Evolutionary conservation across 164 flowering plant species (phyloP).

Genomic region (Sedum album): DNA sequence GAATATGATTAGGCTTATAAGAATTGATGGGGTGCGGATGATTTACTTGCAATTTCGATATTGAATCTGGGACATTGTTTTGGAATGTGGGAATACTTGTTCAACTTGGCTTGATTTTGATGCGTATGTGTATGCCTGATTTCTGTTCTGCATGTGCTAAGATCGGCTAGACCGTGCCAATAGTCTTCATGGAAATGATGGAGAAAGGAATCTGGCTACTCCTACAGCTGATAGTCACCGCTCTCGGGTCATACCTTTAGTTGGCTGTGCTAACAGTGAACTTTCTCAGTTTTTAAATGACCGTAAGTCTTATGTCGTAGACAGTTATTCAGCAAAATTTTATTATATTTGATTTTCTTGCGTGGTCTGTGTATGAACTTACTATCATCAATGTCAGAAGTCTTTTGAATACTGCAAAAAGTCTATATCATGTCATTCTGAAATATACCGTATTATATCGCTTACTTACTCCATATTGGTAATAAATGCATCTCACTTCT

Average conservation of each 20-base stretch:
- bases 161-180: background rate
- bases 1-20: background rate
- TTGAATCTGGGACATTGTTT: background rate
- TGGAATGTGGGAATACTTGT: background rate
- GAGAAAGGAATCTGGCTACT: background rate
- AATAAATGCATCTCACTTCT: no score
- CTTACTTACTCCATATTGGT: no score
- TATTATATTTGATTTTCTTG: background rate
- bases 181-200: slow-evolving; percentile 3
- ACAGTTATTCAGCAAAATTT: background rate
- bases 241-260: background rate
- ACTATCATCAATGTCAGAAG: no score
- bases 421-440: no score
- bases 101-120: background rate
- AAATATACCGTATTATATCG: no score
- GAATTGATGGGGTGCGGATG: background rate
- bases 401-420: no score
- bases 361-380: no score
- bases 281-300: background rate
- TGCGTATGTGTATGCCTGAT: background rate
- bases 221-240: background rate
- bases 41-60: background rate
- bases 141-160: background rate
- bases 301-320: background rate
- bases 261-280: slow-evolving; percentile 4